These are phyloP conservation scores for Xylaria sp. DNA, from an alignment of 2,329 filamentous ascomycete species.

Conservation along the genomic window DNA sequence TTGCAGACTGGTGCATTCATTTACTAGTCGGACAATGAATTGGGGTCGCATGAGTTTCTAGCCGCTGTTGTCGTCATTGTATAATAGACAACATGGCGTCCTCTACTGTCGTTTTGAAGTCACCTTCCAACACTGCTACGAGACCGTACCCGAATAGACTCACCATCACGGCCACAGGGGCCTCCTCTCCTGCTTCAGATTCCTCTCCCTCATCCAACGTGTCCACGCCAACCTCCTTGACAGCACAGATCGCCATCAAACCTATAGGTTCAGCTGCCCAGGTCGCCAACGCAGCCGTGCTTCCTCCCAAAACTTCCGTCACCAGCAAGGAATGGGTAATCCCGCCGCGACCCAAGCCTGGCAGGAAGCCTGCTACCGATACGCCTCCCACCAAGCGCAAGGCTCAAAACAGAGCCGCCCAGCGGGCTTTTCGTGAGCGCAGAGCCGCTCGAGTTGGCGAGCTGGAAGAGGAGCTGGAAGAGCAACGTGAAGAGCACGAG, in stretches of 20 bases:
- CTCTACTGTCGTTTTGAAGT: constrained; percentile 35
- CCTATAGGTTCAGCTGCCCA: constrained; percentile 38
- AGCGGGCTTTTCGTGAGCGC: constrained; percentile 89
- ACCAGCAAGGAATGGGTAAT: constrained; percentile 89
- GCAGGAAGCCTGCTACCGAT: constrained; percentile 92
- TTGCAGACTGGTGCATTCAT: background rate
- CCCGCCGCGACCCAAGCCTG: constrained; percentile 86
- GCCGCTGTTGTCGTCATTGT: background rate
- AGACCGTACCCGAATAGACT: constrained; percentile 46
- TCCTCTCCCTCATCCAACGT: constrained; percentile 45
- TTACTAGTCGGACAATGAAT: constrained; percentile 9
- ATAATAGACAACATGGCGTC: constrained; percentile 42
- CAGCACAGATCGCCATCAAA: constrained; percentile 47
- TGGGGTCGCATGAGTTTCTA: constrained; percentile 4
- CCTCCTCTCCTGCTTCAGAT: constrained; percentile 46
- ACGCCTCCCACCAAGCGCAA: constrained; percentile 93
- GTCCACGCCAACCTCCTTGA: constrained; percentile 45
- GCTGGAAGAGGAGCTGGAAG: constrained; percentile 73
- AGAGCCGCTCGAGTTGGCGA: constrained; percentile 86
- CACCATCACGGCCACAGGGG: constrained; percentile 46
- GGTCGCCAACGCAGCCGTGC: constrained; percentile 58
- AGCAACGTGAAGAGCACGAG: constrained; percentile 67
- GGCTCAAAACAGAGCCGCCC: constrained; percentile 91
- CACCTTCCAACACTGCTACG: constrained; percentile 36
- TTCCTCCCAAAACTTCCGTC: constrained; percentile 66